These are phyloP conservation scores for Didymella lethalis DNA, from an alignment of 2,329 filamentous ascomycete genomes.

Conservation along the genomic window DNA sequence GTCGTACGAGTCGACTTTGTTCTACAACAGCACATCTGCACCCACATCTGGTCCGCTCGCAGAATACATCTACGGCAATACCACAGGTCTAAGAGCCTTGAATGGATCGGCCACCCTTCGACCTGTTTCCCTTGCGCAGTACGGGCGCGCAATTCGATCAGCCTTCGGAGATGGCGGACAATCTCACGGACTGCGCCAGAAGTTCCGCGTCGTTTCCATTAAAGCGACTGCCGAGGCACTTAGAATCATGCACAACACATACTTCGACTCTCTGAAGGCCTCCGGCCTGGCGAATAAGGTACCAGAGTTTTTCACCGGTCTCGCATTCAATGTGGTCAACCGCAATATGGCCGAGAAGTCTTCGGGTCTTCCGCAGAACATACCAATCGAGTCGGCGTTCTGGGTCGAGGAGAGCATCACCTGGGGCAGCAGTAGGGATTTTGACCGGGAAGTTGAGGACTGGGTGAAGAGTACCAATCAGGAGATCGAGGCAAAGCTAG, in stretches of 20 bases:
- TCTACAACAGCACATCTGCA: constrained; percentile 29
- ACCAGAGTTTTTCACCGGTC: constrained; percentile 25
- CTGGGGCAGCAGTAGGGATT: constrained; percentile 22
- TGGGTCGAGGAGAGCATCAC: constrained; percentile 31
- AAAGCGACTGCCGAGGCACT: constrained; percentile 22
- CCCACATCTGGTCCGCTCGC: constrained; percentile 23
- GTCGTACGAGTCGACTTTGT: constrained; percentile 14
- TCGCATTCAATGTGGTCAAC: constrained; percentile 30
- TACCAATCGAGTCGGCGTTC: constrained; percentile 22
- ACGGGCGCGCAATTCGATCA: constrained; percentile 13
- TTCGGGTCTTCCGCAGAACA: constrained; percentile 19
- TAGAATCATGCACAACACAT: constrained; percentile 31
- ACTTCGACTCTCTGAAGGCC: constrained; percentile 15
- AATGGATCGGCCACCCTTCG: constrained; percentile 22
- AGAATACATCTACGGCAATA: constrained; percentile 21
- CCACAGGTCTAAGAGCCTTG: constrained; percentile 16
- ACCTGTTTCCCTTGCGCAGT: constrained; percentile 24
- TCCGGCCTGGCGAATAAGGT: constrained; percentile 22
- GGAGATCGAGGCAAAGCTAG: constrained; percentile 59
- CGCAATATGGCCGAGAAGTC: constrained; percentile 20
- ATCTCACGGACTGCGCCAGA: constrained; percentile 26
- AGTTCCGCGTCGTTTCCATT: constrained; percentile 28
- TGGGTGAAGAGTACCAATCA: constrained; percentile 56
- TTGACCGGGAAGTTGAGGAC: constrained; percentile 23
- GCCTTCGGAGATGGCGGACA: constrained; percentile 25